Base-by-base conservation (phyloP, 208 protist species). In the Crithidia sp. region DNA sequence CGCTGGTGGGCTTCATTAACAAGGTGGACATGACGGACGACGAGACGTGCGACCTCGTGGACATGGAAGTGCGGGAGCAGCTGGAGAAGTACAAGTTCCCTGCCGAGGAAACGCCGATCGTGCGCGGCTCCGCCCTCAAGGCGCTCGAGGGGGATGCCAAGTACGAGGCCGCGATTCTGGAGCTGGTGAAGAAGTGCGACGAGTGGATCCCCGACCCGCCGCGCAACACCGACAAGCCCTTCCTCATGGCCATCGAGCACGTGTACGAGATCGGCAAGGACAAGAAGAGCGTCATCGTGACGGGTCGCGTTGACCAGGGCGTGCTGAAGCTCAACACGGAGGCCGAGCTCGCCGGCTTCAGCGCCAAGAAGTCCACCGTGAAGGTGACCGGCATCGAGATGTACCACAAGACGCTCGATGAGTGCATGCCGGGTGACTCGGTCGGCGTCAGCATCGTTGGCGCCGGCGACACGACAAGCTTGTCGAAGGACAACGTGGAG, bases 1-100 rank as follows among this genome's bases (percentile, higher is more conserved):
- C 87, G 14, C 82, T 99, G 39, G 98, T 99, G 10, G 98, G 99
- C 54, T 99, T 99, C 84, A 97, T 99, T 77, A 99, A 99, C 96
- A 99, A 99, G 94, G 96, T 87, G 50, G 97, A 99, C 70, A 84
- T 95, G 79, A 89, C 97, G 44, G 84, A 95, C 60, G 95, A 98
- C 43, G 97, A 99, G 75, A 94, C 94, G 71, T 86, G 96, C 75
- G 97, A 99, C 69, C 76, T 98, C 40, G 98, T 99, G 28, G 98
- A 99, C 57, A 97, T 99, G 93, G 98, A 99, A 87, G 87, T 99
- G 19, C 89, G 97, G 47, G 98, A 99, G 83, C 84, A 98, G 37
- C 82, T 98, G 41, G 92, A 87, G 56, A 90, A 96, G 79, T 96
- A 98, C 78, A 96, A 97, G 72, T 98, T 98, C 79, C 91, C 97